Evolutionary conservation across 129 eudicot species (phyloP).

Genomic region (carrot (Daucus carota)): DNA sequence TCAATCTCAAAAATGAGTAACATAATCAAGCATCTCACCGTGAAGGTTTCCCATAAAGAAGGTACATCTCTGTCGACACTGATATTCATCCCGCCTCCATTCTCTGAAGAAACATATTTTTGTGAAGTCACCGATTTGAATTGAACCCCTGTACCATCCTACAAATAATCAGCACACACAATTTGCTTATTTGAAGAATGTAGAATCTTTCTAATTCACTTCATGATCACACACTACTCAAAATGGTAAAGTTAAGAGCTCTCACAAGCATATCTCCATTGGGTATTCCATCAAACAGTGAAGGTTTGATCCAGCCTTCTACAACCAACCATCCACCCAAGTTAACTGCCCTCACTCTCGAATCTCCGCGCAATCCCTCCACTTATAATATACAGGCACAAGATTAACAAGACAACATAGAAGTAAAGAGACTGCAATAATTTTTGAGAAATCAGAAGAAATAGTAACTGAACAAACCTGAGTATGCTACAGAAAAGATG

Average conservation of each 20-base stretch:
- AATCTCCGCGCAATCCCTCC: slow-evolving; percentile 50
- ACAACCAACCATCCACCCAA: slow-evolving; percentile 75
- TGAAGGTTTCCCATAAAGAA: slow-evolving; percentile 64
- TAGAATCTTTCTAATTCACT: not conserved
- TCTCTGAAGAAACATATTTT: slow-evolving; percentile 50
- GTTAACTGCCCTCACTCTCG: slow-evolving; percentile 67
- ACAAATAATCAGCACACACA: slow-evolving; percentile 11
- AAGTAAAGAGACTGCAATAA: not conserved
- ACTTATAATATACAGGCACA: slow-evolving; percentile 22
- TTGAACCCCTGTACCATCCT: slow-evolving; percentile 74
- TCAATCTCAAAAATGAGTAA: not conserved
- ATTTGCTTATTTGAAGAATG: not conserved
- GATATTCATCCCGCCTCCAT: slow-evolving; percentile 56
- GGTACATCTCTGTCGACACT: slow-evolving; percentile 45
- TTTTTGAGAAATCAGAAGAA: slow-evolving; percentile 5
- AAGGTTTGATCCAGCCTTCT: slow-evolving; percentile 75
- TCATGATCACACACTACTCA: not conserved
- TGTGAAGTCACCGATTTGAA: slow-evolving; percentile 48
- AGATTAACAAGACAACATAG: not conserved
- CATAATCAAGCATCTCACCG: slow-evolving; percentile 28
- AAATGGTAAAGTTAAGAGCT: not conserved
- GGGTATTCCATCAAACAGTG: slow-evolving; percentile 62
- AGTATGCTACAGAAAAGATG: slow-evolving; percentile 36
- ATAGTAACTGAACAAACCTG: slow-evolving; percentile 36
- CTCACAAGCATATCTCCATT: slow-evolving; percentile 72